Evolutionary conservation across 805 yeast species (phyloP).

Genomic region (Candida awuae): DNA sequence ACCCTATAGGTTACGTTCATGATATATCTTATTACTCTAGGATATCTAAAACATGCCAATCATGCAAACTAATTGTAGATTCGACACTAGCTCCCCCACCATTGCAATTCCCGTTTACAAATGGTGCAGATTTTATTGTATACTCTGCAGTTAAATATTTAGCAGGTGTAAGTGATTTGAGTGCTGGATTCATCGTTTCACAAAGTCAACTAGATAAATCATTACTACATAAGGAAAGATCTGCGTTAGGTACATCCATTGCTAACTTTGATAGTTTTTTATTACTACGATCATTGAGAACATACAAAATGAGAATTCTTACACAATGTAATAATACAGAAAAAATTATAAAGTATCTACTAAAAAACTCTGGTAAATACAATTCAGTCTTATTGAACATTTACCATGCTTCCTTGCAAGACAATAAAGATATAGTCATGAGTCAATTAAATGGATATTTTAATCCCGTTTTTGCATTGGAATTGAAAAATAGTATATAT

Average conservation of each 20-base stretch:
- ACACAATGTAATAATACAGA: slow-evolving; percentile 41
- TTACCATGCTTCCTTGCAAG: slow-evolving; percentile 43
- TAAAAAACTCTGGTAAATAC: slow-evolving; percentile 28
- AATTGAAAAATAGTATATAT: slow-evolving; percentile 27
- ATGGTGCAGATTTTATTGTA: slow-evolving; percentile 45
- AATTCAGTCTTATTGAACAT: slow-evolving; percentile 28
- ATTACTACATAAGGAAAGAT: slow-evolving; percentile 33
- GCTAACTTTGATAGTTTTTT: slow-evolving; percentile 44
- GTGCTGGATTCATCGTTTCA: slow-evolving; percentile 45
- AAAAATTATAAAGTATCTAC: slow-evolving; percentile 33
- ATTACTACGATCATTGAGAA: slow-evolving; percentile 40
- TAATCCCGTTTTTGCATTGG: slow-evolving; percentile 43
- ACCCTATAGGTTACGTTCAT: slow-evolving; percentile 40
- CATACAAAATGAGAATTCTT: slow-evolving; percentile 42
- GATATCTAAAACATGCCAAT: slow-evolving; percentile 36
- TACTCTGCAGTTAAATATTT: slow-evolving; percentile 51
- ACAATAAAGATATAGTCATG: slow-evolving; percentile 29
- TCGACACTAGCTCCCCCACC: slow-evolving; percentile 54
- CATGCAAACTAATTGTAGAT: slow-evolving; percentile 37
- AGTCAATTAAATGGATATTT: slow-evolving; percentile 35
- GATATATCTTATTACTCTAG: slow-evolving; percentile 38
- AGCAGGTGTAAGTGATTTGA: slow-evolving; percentile 47
- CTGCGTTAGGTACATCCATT: slow-evolving; percentile 42
- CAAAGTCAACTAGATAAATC: slow-evolving; percentile 29
- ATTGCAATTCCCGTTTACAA: slow-evolving; percentile 41